Percentiles rank a stretch among this genome's conserved stretches.
Conservation (phyloP, 1,284 basidiomycete species). For the Fomitopsis betulina region DNA sequence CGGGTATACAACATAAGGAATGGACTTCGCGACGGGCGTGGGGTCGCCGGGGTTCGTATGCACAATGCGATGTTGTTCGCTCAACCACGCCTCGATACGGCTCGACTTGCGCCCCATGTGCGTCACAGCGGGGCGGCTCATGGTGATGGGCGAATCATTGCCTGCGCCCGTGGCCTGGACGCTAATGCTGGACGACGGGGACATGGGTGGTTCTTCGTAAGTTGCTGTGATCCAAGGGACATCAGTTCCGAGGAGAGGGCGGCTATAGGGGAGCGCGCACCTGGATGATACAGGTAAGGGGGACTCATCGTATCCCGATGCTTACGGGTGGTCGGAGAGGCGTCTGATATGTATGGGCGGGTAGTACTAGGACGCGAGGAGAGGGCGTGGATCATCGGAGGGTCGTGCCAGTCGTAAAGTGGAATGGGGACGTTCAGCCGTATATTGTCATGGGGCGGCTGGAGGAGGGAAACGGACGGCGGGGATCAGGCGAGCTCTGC, state of each 20-base stretch:
- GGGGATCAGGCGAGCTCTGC: constrained; percentile 1
- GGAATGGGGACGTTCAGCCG: background rate
- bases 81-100: constrained; percentile 64
- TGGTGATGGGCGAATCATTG: constrained; percentile 19
- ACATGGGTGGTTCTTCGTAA: background rate
- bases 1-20: constrained; percentile 53
- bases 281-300: background rate
- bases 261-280: background rate
- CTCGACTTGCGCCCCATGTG: constrained; percentile 45
- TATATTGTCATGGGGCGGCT: background rate
- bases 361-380: background rate
- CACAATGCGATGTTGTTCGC: constrained; percentile 45
- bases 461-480: background rate
- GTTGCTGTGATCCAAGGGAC: background rate
- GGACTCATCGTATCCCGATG: background rate
- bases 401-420: constrained; percentile 5
- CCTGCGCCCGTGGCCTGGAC: constrained; percentile 2
- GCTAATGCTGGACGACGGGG: constrained; percentile 2
- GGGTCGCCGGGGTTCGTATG: constrained; percentile 11
- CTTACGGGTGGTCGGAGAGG: background rate
- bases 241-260: background rate
- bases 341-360: background rate
- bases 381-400: constrained; percentile 1
- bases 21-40: constrained; percentile 27
- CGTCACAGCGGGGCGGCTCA: constrained; percentile 13